A percentile compares a stretch with the other conserved stretches of the same genome.
Evolutionary conservation across 1,284 basidiomycete genomes (phyloP).

Genomic region (Ceratobasidium sp.): DNA sequence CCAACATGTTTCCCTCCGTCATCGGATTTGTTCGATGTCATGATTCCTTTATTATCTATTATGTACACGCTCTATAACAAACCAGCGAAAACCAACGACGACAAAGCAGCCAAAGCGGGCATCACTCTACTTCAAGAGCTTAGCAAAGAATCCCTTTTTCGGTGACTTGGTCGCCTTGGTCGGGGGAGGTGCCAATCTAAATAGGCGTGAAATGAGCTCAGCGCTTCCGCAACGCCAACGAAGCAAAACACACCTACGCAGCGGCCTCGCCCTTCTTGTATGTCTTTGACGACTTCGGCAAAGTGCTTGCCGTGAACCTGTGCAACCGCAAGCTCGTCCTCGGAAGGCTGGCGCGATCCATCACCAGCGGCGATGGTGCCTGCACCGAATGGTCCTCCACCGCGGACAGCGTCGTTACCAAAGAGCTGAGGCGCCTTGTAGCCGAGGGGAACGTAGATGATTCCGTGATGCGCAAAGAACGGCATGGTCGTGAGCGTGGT

Average conservation of each 20-base stretch:
- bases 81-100: constrained; percentile 5
- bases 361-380: constrained; percentile 39
- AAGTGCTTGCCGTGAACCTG: constrained; percentile 39
- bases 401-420: constrained; percentile 47
- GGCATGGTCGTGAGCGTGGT: constrained; percentile 43
- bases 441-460: constrained; percentile 52
- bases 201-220: constrained; percentile 6
- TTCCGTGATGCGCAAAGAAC: constrained; percentile 54
- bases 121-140: constrained; percentile 30
- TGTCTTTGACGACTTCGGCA: constrained; percentile 39
- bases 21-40: constrained; percentile 1
- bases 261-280: constrained; percentile 40
- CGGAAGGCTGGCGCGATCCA: constrained; percentile 38
- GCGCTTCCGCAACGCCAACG: not conserved
- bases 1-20: not conserved
- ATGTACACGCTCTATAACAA: constrained; percentile 3
- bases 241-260: constrained; percentile 27
- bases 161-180: constrained; percentile 35
- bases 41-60: constrained; percentile 30
- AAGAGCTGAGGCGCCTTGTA: constrained; percentile 49
- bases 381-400: constrained; percentile 51
- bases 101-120: constrained; percentile 17
- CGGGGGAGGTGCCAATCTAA: constrained; percentile 29
- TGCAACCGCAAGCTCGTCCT: constrained; percentile 37
- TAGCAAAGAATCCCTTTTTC: constrained; percentile 36